These are phyloP conservation scores for Tanacetum coccineum DNA, from an alignment of 129 eudicot genomes.

Conservation along the genomic window DNA sequence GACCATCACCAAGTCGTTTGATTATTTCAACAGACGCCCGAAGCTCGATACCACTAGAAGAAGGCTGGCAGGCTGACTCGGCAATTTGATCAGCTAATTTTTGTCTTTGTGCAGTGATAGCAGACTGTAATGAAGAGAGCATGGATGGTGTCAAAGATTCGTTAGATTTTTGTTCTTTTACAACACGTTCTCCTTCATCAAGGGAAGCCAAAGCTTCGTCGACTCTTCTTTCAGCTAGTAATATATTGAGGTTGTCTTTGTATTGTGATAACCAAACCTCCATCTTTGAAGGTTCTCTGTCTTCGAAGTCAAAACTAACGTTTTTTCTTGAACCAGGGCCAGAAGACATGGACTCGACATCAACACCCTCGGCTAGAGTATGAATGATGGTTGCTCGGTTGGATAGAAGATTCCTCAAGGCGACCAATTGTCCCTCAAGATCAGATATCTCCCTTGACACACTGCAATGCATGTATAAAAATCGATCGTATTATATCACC, in stretches of 20 bases:
- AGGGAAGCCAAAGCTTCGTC: slow-evolving; percentile 68
- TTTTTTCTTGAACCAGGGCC: slow-evolving; percentile 36
- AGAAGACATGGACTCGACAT: slow-evolving; percentile 45
- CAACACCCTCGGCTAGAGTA: slow-evolving; percentile 71
- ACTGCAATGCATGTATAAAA: slow-evolving; percentile 23
- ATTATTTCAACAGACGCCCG: slow-evolving; percentile 68
- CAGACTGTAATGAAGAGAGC: slow-evolving; percentile 36
- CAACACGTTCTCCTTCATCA: slow-evolving; percentile 71
- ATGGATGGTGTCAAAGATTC: slow-evolving; percentile 34
- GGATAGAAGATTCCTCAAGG: slow-evolving; percentile 67
- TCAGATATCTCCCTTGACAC: slow-evolving; percentile 88
- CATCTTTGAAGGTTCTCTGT: slow-evolving; percentile 47
- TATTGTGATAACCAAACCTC: slow-evolving; percentile 70
- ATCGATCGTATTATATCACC: no score
- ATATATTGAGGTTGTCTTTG: slow-evolving; percentile 61
- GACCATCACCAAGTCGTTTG: slow-evolving; percentile 84
- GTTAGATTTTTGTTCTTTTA: slow-evolving; percentile 31
- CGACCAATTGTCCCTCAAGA: slow-evolving; percentile 87
- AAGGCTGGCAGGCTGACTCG: slow-evolving; percentile 72
- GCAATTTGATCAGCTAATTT: slow-evolving; percentile 81
- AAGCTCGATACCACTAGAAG: slow-evolving; percentile 62
- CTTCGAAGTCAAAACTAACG: slow-evolving; percentile 33
- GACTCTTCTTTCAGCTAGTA: slow-evolving; percentile 76
- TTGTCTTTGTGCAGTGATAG: slow-evolving; percentile 56
- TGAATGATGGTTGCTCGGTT: slow-evolving; percentile 65